Base-by-base conservation (phyloP, 495 filamentous ascomycete genomes). In the Daldinia vernicosa region DNA sequence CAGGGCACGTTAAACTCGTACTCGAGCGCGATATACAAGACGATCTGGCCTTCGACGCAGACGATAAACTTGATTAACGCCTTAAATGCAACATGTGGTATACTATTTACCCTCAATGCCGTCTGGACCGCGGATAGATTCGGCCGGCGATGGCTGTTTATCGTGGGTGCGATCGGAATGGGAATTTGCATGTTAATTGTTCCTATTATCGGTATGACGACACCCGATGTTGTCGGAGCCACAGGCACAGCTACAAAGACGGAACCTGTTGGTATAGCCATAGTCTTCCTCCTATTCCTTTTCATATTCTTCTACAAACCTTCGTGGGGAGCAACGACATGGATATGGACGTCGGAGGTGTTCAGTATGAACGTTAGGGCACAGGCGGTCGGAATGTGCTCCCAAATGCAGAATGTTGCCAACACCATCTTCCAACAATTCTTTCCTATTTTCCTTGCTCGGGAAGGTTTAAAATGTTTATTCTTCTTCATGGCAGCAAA, bases 261-360 rank as follows among this genome's bases (percentile, higher is more conserved):
- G 0, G 63, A 84, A 52, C 75, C 87, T 9, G 88, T 91, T 30
- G 89, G 87, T 37, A 91, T 90, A 61, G 79, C 87, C 5, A 88
- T 90, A 57, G 87, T 89, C 12, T 88, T 88, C 77, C 76, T 89
- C 12, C 66, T 89, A 12, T 89, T 89, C 84, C 68, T 90, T 3
- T 89, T 90, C 63, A 88, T 89, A 43, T 84, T 91, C 76, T 90
- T 91, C 81, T 90, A 90, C 77, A 90, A 90, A 75, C 89, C 89
- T 3, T 88, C 87, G 2, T 91, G 87, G 89, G 88, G 88, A 28
- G 88, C 89, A 0, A 89, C 88, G 0, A 83, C 85, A 3, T 91
- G 88, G 89, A 90, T 90, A 68, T 90, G 85, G 86, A 91, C 88
- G 0, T 83, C 87, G 2, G 88, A 90, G 66, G 76, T 90, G 47